These are phyloP conservation scores for Phytopythium oedochilum DNA, from an alignment of 352 stramenopile genomes.

Conservation along the genomic window DNA sequence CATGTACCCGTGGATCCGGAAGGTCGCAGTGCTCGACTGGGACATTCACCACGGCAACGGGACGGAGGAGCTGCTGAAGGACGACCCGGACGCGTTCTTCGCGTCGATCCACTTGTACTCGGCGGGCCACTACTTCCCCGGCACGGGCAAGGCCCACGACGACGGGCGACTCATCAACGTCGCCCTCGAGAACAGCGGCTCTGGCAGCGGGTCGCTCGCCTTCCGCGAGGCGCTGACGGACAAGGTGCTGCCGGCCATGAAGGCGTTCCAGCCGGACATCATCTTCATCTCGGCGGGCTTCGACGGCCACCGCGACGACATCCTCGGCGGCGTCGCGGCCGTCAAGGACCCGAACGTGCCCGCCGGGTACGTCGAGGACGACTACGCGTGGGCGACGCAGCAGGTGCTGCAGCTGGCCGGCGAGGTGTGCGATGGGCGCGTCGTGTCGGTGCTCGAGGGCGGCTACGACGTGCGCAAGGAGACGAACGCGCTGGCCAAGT, in stretches of 20 bases:
- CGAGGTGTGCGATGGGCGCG: constrained; percentile 71
- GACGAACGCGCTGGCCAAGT: constrained; percentile 82
- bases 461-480: constrained; percentile 80
- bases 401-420: constrained; percentile 73
- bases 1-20: constrained; percentile 86
- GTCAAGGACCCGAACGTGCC: constrained; percentile 75
- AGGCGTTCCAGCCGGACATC: constrained; percentile 67
- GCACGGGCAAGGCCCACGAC: constrained; percentile 59
- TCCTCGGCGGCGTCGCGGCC: constrained; percentile 68
- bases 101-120: constrained; percentile 81
- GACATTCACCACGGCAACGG: constrained; percentile 99
- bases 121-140: constrained; percentile 70
- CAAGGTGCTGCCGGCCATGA: constrained; percentile 75
- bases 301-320: constrained; percentile 83
- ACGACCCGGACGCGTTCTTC: constrained; percentile 82
- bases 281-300: constrained; percentile 89
- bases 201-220: constrained; percentile 53
- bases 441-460: constrained; percentile 85
- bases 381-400: constrained; percentile 78
- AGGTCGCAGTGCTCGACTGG: constrained; percentile 97
- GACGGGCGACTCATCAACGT: constrained; percentile 71
- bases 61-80: constrained; percentile 90
- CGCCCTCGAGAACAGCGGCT: constrained; percentile 65
- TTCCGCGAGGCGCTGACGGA: constrained; percentile 57
- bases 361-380: constrained; percentile 76